A percentile compares a stretch with the other conserved stretches of the same genome.
These are phyloP conservation scores for Cladophialophora exuberans DNA, from an alignment of 2,329 filamentous ascomycete species.

Conservation along the genomic window DNA sequence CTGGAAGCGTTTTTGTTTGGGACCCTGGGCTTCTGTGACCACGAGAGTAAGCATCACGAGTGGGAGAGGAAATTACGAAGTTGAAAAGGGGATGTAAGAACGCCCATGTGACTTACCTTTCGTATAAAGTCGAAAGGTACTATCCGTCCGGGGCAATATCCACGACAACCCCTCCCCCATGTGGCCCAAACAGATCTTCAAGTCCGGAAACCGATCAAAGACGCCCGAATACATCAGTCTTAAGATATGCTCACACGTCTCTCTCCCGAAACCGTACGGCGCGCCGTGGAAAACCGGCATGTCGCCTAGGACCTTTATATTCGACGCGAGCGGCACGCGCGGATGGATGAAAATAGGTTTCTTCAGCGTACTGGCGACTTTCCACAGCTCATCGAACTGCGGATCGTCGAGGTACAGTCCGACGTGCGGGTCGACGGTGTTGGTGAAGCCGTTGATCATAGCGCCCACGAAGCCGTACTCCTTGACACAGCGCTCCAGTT, in stretches of 20 bases:
- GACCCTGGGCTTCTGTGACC: conserved; percentile 12
- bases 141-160: conserved; percentile 43
- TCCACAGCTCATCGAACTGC: conserved; percentile 47
- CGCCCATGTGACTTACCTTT: conserved; percentile 7
- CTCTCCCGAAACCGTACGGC: conserved; percentile 42
- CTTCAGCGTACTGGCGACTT: conserved; percentile 46
- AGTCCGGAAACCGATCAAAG: conserved; percentile 57
- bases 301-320: conserved; percentile 29
- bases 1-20: conserved; percentile 16
- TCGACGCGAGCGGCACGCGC: conserved; percentile 34
- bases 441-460: conserved; percentile 59
- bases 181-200: conserved; percentile 61
- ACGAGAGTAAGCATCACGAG: not conserved
- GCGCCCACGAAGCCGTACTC: conserved; percentile 53
- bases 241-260: conserved; percentile 42
- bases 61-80: not conserved
- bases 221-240: conserved; percentile 55
- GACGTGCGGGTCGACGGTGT: conserved; percentile 41
- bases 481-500: conserved; percentile 43
- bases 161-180: conserved; percentile 59
- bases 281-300: conserved; percentile 28
- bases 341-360: conserved; percentile 58
- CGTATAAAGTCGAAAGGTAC: conserved; percentile 17
- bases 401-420: conserved; percentile 52
- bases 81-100: not conserved